These are phyloP conservation scores for Tetracladium setigerum DNA, from an alignment of 495 filamentous ascomycete species.

Conservation along the genomic window DNA sequence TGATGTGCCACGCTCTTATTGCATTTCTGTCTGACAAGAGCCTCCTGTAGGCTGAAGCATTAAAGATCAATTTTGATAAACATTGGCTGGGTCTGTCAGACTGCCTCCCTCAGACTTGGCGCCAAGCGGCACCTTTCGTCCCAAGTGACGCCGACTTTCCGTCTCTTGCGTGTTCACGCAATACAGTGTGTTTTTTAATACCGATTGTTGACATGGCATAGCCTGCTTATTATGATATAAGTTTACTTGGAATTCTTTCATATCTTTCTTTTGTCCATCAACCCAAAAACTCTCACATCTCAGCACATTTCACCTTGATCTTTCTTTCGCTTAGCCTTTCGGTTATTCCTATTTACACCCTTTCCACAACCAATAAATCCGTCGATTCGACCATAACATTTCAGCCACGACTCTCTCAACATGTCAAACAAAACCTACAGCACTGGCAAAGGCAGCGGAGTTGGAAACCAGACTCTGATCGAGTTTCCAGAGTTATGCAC, in stretches of 20 bases:
- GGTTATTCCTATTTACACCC: neutral
- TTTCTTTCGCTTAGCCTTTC: neutral
- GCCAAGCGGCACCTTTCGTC: no score
- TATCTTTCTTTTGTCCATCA: neutral
- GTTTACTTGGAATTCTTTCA: neutral
- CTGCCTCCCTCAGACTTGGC: no score
- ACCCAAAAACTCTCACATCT: neutral
- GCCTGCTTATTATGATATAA: no score
- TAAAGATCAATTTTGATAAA: no score
- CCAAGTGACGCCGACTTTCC: no score
- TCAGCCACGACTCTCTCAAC: neutral
- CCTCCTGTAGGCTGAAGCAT: no score
- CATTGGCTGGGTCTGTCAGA: no score
- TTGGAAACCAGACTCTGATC: slow-evolving; percentile 16
- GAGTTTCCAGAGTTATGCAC: slow-evolving; percentile 14
- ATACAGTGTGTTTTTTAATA: no score
- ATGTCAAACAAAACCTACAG: slow-evolving; percentile 14
- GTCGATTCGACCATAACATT: neutral
- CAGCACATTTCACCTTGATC: neutral
- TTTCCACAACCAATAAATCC: neutral
- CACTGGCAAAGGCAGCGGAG: neutral
- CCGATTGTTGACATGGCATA: no score
- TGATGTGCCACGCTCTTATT: no score
- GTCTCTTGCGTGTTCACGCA: no score
- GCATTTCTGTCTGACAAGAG: no score